phyloP scores from a whole-genome alignment of 2,329 filamentous ascomycete species.

The Fusarium aywerte region DNA sequence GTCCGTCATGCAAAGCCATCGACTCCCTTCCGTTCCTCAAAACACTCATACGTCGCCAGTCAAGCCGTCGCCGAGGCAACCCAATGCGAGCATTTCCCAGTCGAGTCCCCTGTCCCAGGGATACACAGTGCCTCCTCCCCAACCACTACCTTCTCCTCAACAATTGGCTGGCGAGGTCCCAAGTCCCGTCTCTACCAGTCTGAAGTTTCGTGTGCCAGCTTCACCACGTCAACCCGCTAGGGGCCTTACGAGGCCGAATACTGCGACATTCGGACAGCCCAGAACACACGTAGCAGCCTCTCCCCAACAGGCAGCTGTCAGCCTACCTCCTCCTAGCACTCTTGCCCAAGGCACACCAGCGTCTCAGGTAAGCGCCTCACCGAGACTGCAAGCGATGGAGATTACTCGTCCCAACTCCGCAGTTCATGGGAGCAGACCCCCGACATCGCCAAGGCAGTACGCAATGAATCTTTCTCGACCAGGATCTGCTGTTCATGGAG shows the following conservation, averaged over 20 bases:
- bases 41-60: neutral
- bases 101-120: neutral
- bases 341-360: neutral
- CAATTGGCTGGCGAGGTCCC: neutral
- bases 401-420: neutral
- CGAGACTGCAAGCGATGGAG: neutral
- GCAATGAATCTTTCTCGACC: neutral
- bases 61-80: neutral
- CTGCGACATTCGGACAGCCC: neutral
- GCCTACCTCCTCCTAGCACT: neutral
- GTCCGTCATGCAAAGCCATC: neutral
- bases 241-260: neutral
- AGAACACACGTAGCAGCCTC: neutral
- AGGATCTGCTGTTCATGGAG: neutral
- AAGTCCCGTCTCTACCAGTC: neutral
- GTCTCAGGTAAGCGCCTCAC: neutral
- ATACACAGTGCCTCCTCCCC: neutral
- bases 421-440: neutral
- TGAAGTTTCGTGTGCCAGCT: neutral
- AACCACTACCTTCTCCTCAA: neutral
- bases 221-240: neutral
- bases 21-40: neutral
- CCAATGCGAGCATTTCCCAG: neutral
- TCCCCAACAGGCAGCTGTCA: neutral
- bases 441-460: neutral